Conservation (phyloP, 805 yeast genomes). For the Myxozyma neglecta region DNA sequence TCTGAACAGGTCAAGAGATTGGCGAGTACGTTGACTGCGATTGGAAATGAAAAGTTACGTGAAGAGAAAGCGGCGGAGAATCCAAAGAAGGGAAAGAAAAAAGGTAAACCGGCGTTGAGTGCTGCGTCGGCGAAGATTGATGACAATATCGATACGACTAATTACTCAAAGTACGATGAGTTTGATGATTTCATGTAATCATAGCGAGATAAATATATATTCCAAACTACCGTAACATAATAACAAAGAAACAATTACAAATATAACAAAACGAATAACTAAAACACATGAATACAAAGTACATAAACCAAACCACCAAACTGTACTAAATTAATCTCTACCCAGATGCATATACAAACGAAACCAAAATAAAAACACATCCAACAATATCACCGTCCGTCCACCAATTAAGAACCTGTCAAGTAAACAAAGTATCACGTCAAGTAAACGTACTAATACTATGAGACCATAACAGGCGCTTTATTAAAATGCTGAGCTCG, state of each 20-base stretch:
- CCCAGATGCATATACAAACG: neutral
- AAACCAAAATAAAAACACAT: neutral
- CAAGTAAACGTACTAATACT: neutral
- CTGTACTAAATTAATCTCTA: neutral
- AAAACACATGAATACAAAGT: neutral
- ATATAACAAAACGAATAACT: neutral
- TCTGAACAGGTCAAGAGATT: conserved; percentile 84
- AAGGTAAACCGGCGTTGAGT: conserved; percentile 85
- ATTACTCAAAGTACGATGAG: conserved; percentile 47
- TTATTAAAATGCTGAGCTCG: conserved; percentile 41
- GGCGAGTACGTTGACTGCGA: conserved; percentile 76
- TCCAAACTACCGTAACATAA: neutral
- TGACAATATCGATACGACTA: conserved; percentile 54
- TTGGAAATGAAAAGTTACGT: conserved; percentile 80
- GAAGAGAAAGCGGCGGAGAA: conserved; percentile 52
- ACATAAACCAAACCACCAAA: neutral
- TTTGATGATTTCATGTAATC: conserved; percentile 46
- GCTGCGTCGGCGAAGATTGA: conserved; percentile 68
- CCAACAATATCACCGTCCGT: neutral
- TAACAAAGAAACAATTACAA: neutral
- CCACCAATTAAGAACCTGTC: neutral
- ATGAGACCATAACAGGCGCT: conserved; percentile 33
- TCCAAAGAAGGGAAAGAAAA: conserved; percentile 69
- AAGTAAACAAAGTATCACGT: neutral
- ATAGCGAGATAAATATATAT: neutral